Evolutionary conservation across 169 alveolate species (phyloP).

Genomic region (Plasmodium relictum): DNA sequence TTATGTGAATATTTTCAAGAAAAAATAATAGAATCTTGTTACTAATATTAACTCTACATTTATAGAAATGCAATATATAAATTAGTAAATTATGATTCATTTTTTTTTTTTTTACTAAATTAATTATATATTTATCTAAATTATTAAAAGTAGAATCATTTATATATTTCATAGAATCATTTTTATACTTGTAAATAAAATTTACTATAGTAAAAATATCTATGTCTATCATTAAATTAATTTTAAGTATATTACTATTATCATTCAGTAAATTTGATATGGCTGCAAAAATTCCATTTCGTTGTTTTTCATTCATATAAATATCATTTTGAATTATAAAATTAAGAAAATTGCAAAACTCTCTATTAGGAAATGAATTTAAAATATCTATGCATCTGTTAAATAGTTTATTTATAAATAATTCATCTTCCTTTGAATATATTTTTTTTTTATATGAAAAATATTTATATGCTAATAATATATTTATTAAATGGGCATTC

Average conservation of each 20-base stretch:
- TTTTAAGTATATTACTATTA: constrained; percentile 7
- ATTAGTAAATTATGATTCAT: constrained; percentile 25
- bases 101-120: constrained; percentile 59
- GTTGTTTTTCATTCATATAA: constrained; percentile 19
- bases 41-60: constrained; percentile 13
- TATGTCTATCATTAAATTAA: constrained; percentile 51
- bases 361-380: constrained; percentile 35
- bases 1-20: constrained; percentile 15
- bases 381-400: constrained; percentile 30
- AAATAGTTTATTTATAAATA: constrained; percentile 35
- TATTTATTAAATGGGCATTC: constrained; percentile 50
- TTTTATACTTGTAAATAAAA: constrained; percentile 53
- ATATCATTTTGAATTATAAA: constrained; percentile 64
- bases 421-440: not conserved
- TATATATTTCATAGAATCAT: not conserved
- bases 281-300: not conserved
- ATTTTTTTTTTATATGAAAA: not conserved
- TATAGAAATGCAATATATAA: constrained; percentile 59
- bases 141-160: constrained; percentile 12
- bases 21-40: not conserved
- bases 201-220: constrained; percentile 67
- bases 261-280: constrained; percentile 17
- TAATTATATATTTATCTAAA: constrained; percentile 23
- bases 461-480: constrained; percentile 45
- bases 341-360: constrained; percentile 71